phyloP scores from a whole-genome alignment of 2,329 filamentous ascomycete species.

The Aspergillus fumigatus region DNA sequence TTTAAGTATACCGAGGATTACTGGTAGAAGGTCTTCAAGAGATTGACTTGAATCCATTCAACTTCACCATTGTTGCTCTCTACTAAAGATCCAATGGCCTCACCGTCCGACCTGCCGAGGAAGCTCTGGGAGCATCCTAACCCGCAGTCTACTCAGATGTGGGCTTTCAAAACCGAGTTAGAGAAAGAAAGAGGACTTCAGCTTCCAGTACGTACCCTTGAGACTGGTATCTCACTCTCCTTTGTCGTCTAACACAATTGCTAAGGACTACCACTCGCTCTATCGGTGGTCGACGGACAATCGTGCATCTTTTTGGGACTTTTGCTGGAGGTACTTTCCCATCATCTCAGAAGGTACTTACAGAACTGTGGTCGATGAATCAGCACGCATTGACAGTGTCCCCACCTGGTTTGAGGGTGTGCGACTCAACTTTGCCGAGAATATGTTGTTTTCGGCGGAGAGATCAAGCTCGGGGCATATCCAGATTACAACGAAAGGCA shows the following conservation, averaged over 20 bases:
- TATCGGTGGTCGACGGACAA: slow-evolving; percentile 64
- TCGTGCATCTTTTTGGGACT: slow-evolving; percentile 61
- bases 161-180: slow-evolving; percentile 60
- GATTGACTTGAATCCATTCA: not conserved
- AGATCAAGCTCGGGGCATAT: slow-evolving; percentile 36
- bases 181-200: slow-evolving; percentile 55
- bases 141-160: slow-evolving; percentile 61
- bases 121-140: slow-evolving; percentile 67
- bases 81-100: slow-evolving; percentile 8
- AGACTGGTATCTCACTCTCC: not conserved
- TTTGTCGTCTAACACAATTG: not conserved
- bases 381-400: slow-evolving; percentile 63
- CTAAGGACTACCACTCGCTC: slow-evolving; percentile 63
- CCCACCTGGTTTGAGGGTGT: slow-evolving; percentile 76
- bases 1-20: not conserved
- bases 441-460: slow-evolving; percentile 60
- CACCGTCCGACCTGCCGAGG: slow-evolving; percentile 37
- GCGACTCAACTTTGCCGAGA: slow-evolving; percentile 73
- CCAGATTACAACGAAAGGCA: slow-evolving; percentile 51
- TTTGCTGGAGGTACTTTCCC: slow-evolving; percentile 56
- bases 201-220: slow-evolving; percentile 49
- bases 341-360: slow-evolving; percentile 62
- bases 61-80: not conserved
- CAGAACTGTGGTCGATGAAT: slow-evolving; percentile 62
- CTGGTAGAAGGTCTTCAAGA: not conserved